Evolutionary conservation across 768 basidiomycete genomes (phyloP), one percentile per base, ranked within the genome.

Genomic region (Lactarius sp.): DNA sequence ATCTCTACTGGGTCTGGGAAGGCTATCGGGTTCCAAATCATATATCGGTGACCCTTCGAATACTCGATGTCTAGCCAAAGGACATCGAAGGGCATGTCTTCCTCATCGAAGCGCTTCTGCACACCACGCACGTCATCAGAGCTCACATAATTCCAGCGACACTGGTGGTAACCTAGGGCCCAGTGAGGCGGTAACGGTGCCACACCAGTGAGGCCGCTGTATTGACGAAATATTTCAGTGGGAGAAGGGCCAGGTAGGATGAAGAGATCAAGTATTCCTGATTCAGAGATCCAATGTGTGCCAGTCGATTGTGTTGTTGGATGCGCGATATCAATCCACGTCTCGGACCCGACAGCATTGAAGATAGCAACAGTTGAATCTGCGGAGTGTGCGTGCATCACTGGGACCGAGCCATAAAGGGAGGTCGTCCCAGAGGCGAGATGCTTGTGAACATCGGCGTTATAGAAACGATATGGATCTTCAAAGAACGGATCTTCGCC

Each of bases 11-110:
- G 96, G 72, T 97, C 90, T 6, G 95, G 93, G 86, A 98, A 98
- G 42, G 80, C 83, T 75, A 89, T 90, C 64, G 86, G 78, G 69
- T 98, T 87, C 97, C 97, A 99, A 67, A 98, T 91, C 74, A 98
- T 94, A 80, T 99, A 98, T 74, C 93, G 89, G 77, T 97, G 93
- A 51, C 93, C 92, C 50, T 89, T 85, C 0, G 95, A 78, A 74
- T 97, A 97, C 73, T 97, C 96, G 70, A 98, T 97, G 75, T 97
- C 96, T 49, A 98, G 82, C 96, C 95, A 98, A 71, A 98, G 87
- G 3, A 95, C 94, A 70, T 98, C 96, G 13, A 98, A 85, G 0
- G 97, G 97, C 61, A 98, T 92, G 69, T 96, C 90, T 47, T 88
- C 91, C 68, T 95, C 92, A 63, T 99, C 97, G 70, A 99, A 97